Percentiles rank a stretch among this genome's conserved stretches.
Conservation (phyloP, 805 yeast species). For the Yarrowia sp. region DNA sequence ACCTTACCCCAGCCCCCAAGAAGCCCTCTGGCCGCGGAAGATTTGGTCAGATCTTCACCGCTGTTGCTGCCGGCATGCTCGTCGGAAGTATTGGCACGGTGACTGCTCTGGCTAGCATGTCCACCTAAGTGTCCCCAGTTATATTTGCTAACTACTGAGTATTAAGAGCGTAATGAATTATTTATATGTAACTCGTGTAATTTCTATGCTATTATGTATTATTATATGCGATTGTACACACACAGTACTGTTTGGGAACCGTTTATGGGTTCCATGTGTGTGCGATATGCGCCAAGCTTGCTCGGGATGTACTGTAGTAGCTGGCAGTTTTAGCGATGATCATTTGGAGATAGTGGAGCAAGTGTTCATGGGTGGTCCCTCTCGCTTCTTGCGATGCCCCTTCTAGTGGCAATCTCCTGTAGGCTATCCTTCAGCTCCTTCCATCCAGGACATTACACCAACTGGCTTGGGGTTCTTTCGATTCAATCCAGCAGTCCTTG, state of each 20-base stretch:
- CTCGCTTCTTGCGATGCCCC: too few relatives aligned
- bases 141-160: slow-evolving; percentile 19
- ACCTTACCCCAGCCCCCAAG: neutral
- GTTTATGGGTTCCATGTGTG: too few relatives aligned
- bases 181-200: neutral
- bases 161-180: slow-evolving; percentile 6
- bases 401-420: too few relatives aligned
- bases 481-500: slow-evolving; percentile 8
- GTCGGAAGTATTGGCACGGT: slow-evolving; percentile 43
- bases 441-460: too few relatives aligned
- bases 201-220: neutral
- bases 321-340: too few relatives aligned
- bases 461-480: too few relatives aligned
- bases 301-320: too few relatives aligned
- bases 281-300: too few relatives aligned
- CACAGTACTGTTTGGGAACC: neutral
- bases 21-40: neutral
- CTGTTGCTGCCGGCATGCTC: slow-evolving; percentile 41
- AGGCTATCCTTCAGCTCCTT: too few relatives aligned
- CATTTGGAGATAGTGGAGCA: too few relatives aligned
- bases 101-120: slow-evolving; percentile 41
- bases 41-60: slow-evolving; percentile 26
- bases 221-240: neutral
- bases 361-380: too few relatives aligned
- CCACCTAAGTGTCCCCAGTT: neutral